Conservation (phyloP, 441 rosid species). For the Biscutella laevigata region DNA sequence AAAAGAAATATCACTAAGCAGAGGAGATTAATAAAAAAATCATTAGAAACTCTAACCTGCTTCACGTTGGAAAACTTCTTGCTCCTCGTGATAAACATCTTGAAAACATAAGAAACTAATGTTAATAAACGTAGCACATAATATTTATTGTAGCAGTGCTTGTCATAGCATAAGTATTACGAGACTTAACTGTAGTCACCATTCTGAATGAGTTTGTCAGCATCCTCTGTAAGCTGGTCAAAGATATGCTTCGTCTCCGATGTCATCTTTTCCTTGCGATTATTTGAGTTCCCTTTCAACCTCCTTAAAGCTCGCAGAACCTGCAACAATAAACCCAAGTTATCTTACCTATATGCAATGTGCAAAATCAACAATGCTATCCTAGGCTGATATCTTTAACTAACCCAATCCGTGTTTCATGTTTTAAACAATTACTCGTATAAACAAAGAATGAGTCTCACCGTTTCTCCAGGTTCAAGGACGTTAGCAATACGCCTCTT, state of each 20-base stretch:
- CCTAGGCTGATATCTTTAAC: background rate
- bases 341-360: background rate
- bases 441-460: conserved; percentile 26
- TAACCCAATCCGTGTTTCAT: background rate
- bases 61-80: conserved; percentile 71
- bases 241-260: conserved; percentile 60
- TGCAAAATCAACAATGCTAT: background rate
- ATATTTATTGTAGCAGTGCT: background rate
- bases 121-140: conserved; percentile 8
- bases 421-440: background rate
- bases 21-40: background rate
- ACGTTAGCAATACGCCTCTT: conserved; percentile 75
- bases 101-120: conserved; percentile 12
- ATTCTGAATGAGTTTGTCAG: conserved; percentile 63
- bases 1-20: background rate
- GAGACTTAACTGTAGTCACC: conserved; percentile 79
- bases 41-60: conserved; percentile 56
- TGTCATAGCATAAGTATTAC: background rate
- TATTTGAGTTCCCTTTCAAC: conserved; percentile 71
- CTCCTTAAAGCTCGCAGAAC: conserved; percentile 81
- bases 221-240: conserved; percentile 96
- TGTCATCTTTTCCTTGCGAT: conserved; percentile 78
- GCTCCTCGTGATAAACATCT: conserved; percentile 83
- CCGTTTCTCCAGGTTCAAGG: conserved; percentile 93
- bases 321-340: conserved; percentile 30